Evolutionary conservation across 129 eudicot species (phyloP), one percentile per base, ranked within the genome.

Genomic region (Pseudognaphalium luteoalbum): DNA sequence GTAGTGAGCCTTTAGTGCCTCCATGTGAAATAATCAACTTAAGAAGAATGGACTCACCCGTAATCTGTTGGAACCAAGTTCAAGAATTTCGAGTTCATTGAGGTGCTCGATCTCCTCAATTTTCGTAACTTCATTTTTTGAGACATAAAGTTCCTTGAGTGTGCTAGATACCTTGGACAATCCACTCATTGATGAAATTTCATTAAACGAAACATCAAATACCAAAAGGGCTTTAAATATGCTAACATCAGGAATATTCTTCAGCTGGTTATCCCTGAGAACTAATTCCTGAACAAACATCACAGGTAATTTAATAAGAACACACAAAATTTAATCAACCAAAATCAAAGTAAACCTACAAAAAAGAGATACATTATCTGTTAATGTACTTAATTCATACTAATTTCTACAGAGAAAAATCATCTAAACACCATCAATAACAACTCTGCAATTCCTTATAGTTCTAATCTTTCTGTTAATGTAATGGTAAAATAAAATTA

Each of bases 31-130:
- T 63, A 25, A 62, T 12, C 21, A n/a, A 68, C 66, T 58, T 7
- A 56, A 61, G 65, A 28, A 34, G 20, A 14, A 54, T 17, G 62
- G 22, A 35, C 89, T 71, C 73, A 94, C 99, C 93, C 97, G 85
- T 79, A 94, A 71, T 86, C 71, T 87, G 83, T 94, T 94, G 72
- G 98, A 94, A 42, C 98, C 98, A 83, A 94, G 98, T 86, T 94
- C 98, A 76, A 94, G 98, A 82, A 94, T 91, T 77, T 80, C 87
- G 70, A 94, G 84, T 65, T 80, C 82, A 79, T 84, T 87, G n/a
- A 94, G 81, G 82, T 94, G 99, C 44, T 89, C 96, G 30, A 94
- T 94, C 87, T 94, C 99, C 85, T 94, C 99, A 0, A 94, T 94
- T 79, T 89, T 91, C 14, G 87, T 19, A 57, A 94, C 91, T 84